Evolutionary conservation across 2,329 filamentous ascomycete genomes (phyloP).

Genomic region (Phialocephala sp.): DNA sequence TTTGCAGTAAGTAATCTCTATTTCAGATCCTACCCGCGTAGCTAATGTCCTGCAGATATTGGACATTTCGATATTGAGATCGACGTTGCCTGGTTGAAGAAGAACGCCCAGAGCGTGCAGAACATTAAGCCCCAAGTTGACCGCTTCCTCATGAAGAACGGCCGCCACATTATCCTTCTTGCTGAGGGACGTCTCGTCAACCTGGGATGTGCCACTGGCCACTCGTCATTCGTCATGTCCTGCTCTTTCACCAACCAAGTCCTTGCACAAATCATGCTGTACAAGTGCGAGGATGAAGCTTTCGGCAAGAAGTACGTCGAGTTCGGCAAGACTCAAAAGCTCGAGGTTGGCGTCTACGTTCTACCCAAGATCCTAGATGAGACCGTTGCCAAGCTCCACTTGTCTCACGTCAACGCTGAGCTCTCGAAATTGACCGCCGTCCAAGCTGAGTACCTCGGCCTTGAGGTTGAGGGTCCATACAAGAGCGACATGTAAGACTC

Average conservation of each 20-base stretch:
- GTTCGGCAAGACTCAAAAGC: constrained; percentile 91
- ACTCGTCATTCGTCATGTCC: constrained; percentile 99
- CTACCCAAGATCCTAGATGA: constrained; percentile 99
- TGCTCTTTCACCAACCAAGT: constrained; percentile 99
- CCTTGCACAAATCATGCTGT: constrained; percentile 98
- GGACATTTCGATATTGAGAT: constrained; percentile 99
- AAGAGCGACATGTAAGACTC: constrained; percentile 85
- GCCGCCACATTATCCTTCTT: constrained; percentile 96
- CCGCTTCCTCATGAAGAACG: constrained; percentile 92
- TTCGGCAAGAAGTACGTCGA: constrained; percentile 96
- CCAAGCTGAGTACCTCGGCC: constrained; percentile 94
- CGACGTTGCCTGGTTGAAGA: constrained; percentile 99
- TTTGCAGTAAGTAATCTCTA: constrained; percentile 75
- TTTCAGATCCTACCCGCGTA: constrained; percentile 2
- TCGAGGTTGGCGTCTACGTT: constrained; percentile 91
- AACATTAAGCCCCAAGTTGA: constrained; percentile 99
- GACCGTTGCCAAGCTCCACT: constrained; percentile 94
- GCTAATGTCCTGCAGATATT: constrained; percentile 67
- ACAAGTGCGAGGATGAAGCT: constrained; percentile 85
- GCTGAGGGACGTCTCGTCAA: constrained; percentile 99
- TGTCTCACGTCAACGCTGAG: constrained; percentile 93
- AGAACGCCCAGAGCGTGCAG: constrained; percentile 88
- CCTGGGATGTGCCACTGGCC: constrained; percentile 97
- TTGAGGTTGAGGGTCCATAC: constrained; percentile 87
- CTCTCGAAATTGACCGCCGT: constrained; percentile 82